Evolutionary conservation across 768 basidiomycete species (phyloP), one percentile per base, ranked within the genome.

Genomic region (Serendipita vermifera): DNA sequence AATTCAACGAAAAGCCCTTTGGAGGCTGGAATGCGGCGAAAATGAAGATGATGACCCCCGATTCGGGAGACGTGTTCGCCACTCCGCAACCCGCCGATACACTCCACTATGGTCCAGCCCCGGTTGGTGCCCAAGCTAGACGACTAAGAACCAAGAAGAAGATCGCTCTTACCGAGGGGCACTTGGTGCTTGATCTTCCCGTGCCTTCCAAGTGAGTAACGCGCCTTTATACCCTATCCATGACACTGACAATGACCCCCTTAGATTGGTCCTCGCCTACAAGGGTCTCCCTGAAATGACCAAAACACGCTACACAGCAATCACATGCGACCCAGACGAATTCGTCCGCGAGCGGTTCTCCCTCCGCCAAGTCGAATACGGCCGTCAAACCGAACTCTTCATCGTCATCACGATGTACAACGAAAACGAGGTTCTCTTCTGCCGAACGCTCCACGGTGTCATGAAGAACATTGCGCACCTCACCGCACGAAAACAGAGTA

Each of bases 391-490:
- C 11, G 93, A 97, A 64, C 67, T 97, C 55, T 87, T 94, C 71
- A 85, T 97, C 65, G 87, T 90, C 57, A 86, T 97, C 63, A 97
- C 92, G 22, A 91, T 96, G 90, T 96, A 85, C 66, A 96, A 96
- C 67, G 87, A 89, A 71, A 82, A 89, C 63, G 91, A 94, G 66
- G 79, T 83, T 63, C 74, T 98, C 4, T 97, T 97, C 70, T 83
- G 83, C 63, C 71, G 92, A 38, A 89, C 93, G 0, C 92, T 97
- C 87, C 87, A 94, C 64, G 93, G 93, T 53, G 87, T 97, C 4
- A 89, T 96, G 69, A 90, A 87, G 76, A 97, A 97, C 62, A 76
- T 97, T 39, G 83, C 82, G 3, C 88, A 94, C 68, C 68, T 97
- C 59, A 90, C 87, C 65, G 87, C 83, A 61, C 75, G 93, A 20